Evolutionary conservation across 441 rosid genomes (phyloP).

Genomic region (Corymbia citriodora): DNA sequence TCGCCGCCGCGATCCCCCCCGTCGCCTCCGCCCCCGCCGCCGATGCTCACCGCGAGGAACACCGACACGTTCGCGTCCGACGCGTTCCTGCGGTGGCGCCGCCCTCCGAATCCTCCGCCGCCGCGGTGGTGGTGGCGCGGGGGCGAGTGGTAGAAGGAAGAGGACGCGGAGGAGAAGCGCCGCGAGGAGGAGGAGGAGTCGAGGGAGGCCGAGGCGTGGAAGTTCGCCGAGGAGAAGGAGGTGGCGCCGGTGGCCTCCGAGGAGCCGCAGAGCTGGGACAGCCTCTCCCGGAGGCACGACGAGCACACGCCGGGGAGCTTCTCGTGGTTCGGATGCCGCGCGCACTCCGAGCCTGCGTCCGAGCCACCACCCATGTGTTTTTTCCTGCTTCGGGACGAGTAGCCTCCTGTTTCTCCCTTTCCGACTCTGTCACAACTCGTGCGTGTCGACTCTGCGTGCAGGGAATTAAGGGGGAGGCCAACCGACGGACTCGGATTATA

Average conservation of each 20-base stretch:
- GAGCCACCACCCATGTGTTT: constrained; percentile 6
- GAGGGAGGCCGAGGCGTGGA: constrained; percentile 1
- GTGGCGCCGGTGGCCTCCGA: constrained; percentile 1
- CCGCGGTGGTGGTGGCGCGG: not conserved
- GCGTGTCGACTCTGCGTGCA: not conserved
- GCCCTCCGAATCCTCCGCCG: not conserved
- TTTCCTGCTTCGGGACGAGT: not conserved
- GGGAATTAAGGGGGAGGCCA: not conserved
- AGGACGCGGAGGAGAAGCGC: not conserved
- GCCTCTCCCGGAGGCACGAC: constrained; percentile 56
- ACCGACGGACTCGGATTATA: not conserved
- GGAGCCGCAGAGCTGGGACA: constrained; percentile 29
- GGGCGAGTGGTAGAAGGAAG: not conserved
- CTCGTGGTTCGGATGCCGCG: constrained; percentile 39
- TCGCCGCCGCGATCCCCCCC: constrained; percentile 11
- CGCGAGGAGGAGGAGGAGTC: constrained; percentile 7
- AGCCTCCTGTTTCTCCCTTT: not conserved
- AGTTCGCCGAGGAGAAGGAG: constrained; percentile 1
- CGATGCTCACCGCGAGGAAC: constrained; percentile 30
- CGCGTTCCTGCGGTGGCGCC: constrained; percentile 25
- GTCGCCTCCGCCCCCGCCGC: constrained; percentile 23
- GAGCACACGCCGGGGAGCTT: constrained; percentile 66
- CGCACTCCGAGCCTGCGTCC: constrained; percentile 30
- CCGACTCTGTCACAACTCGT: not conserved
- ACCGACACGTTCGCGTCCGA: constrained; percentile 34